Evolutionary conservation across 129 eudicot species (phyloP), one percentile per base, ranked within the genome.

Genomic region (Pittosporum tobira): DNA sequence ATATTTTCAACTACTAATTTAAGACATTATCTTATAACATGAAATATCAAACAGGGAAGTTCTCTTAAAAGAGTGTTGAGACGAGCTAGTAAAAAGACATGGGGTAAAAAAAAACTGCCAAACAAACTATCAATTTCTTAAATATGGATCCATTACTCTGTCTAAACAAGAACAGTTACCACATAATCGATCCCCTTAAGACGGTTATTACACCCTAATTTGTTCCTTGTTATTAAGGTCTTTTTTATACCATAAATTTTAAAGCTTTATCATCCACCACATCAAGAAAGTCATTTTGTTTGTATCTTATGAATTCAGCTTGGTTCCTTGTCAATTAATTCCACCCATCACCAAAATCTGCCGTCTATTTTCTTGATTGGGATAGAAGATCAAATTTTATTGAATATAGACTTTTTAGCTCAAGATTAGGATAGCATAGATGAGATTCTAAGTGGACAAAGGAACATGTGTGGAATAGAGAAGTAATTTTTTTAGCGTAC

Each of bases 321-420:
- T 54, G 59, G 59, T 18, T 56, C 44, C 12, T 55, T 56, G 46
- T 55, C 45, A 55, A 28, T 38, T 30, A n/a, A 55, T 30, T 30
- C 27, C 26, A 19, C 61, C 61, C 11, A 56, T 56, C 43, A 56
- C 45, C 11, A 44, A 56, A 14, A 18, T 18, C 14, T 56, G 40
- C 40, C 29, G 59, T 0, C 5, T 40, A 13, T 40, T n/a, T 40
- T 40, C 3, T 40, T 40, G 18, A 40, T 40, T 40, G 5, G 14
- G 46, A 13, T 14, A 14, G 46, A 40, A 40, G n/a, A 40, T 14
- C 11, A 40, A 40, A 13, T 5, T 5, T 40, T 2, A 8, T 38
- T 12, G 16, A 8, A 12, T 3, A 38, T 10, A 40, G n/a, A 40
- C 15, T 38, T 38, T 48, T 20, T 22, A 48, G 25, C 26, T 48